Conservation (phyloP, 1,139 yeast genomes). For the Lodderomyces oxycetoniae region DNA sequence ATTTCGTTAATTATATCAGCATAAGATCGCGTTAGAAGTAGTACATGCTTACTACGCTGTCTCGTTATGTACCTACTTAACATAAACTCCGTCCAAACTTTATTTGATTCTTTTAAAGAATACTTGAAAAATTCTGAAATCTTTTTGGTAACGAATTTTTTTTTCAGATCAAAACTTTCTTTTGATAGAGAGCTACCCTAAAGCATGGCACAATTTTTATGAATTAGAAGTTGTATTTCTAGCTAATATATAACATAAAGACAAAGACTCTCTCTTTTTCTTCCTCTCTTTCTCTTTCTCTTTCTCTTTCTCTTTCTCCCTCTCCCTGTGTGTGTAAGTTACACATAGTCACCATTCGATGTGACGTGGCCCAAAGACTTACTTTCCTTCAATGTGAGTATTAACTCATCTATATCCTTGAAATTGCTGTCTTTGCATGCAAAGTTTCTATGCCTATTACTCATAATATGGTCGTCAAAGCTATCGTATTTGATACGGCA, state of each 20-base stretch:
- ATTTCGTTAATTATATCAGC: constrained; percentile 4
- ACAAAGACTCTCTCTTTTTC: too few relatives aligned
- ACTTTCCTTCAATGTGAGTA: constrained; percentile 43
- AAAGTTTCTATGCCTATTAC: constrained; percentile 73
- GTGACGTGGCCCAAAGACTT: constrained; percentile 39
- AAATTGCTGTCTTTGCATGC: constrained; percentile 74
- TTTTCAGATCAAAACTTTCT: too few relatives aligned
- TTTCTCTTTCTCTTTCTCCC: neutral
- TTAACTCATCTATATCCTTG: constrained; percentile 68
- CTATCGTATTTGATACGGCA: constrained; percentile 83
- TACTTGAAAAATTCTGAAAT: too few relatives aligned
- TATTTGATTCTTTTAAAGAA: neutral
- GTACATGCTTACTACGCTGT: neutral
- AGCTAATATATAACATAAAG: too few relatives aligned
- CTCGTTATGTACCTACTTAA: neutral
- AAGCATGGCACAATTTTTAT: too few relatives aligned
- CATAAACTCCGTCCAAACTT: neutral
- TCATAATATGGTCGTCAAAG: constrained; percentile 69
- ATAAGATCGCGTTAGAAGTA: constrained; percentile 6
- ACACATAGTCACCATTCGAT: constrained; percentile 39
- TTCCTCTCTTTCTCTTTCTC: neutral
- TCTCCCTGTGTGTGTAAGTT: too few relatives aligned
- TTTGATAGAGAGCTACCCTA: too few relatives aligned
- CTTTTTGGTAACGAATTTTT: too few relatives aligned
- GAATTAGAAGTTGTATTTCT: too few relatives aligned